Conservation (phyloP, 1,139 yeast species). For the Starmera stellimalicola region DNA sequence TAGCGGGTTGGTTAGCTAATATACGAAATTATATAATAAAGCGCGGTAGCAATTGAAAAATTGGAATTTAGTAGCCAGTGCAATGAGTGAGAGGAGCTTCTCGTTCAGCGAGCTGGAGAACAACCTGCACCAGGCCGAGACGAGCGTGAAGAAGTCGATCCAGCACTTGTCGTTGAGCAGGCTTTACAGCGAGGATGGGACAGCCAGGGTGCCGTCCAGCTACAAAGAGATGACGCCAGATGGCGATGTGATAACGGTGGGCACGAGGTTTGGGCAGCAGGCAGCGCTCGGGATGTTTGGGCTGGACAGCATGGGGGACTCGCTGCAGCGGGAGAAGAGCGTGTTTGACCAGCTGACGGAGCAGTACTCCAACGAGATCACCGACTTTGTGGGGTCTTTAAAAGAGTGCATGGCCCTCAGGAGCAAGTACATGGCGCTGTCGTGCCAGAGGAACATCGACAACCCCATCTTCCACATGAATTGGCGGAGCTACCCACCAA, state of each 20-base stretch:
- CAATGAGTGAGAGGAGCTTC: too few relatives aligned
- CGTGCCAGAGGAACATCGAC: constrained; percentile 13
- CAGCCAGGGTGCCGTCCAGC: constrained; percentile 10
- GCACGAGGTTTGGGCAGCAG: constrained; percentile 16
- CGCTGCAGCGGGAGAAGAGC: neutral
- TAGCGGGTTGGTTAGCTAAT: too few relatives aligned
- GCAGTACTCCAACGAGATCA: constrained; percentile 7
- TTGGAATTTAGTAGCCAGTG: too few relatives aligned
- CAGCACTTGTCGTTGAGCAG: neutral
- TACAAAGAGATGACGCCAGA: constrained; percentile 10
- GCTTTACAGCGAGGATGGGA: constrained; percentile 12
- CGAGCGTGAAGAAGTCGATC: constrained; percentile 1
- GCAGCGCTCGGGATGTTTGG: constrained; percentile 13
- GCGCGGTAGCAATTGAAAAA: too few relatives aligned
- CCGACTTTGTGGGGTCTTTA: constrained; percentile 6
- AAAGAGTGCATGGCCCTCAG: constrained; percentile 5
- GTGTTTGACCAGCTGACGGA: constrained; percentile 7
- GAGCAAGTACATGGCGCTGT: constrained; percentile 11
- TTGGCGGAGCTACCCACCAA: constrained; percentile 17
- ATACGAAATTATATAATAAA: too few relatives aligned
- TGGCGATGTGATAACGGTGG: constrained; percentile 13
- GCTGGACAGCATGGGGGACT: constrained; percentile 2
- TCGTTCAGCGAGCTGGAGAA: neutral
- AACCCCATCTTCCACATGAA: constrained; percentile 13
- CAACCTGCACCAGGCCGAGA: neutral